Evolutionary conservation across 306 rosid species (phyloP).

Genomic region (Vigna trinervia): DNA sequence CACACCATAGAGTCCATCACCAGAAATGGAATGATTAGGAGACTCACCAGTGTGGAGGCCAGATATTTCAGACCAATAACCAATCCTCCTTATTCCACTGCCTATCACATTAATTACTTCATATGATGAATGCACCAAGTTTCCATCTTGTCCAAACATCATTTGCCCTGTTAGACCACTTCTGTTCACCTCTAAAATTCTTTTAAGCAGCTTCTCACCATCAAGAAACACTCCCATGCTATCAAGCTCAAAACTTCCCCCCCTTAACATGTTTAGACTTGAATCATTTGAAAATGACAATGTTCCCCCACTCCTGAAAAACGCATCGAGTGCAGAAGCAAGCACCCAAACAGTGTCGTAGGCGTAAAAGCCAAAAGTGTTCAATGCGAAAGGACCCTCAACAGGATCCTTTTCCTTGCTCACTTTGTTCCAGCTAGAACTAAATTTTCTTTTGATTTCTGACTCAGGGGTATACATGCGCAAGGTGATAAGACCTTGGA

Average conservation of each 20-base stretch:
- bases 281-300: conserved; percentile 69
- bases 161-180: conserved; percentile 70
- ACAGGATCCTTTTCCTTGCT: conserved; percentile 36
- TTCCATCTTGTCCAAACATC: conserved; percentile 52
- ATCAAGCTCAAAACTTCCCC: conserved; percentile 55
- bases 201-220: conserved; percentile 54
- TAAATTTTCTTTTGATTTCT: conserved; percentile 54
- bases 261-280: conserved; percentile 35
- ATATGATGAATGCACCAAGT: conserved; percentile 61
- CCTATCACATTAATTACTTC: conserved; percentile 79
- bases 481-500: conserved; percentile 74
- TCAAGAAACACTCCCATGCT: conserved; percentile 60
- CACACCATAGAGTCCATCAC: conserved; percentile 48
- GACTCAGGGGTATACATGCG: conserved; percentile 69
- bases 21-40: conserved; percentile 49
- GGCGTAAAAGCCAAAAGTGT: conserved; percentile 63
- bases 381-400: conserved; percentile 51
- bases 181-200: conserved; percentile 57
- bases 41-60: conserved; percentile 58
- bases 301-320: conserved; percentile 56
- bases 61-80: conserved; percentile 77
- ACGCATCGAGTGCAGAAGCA: conserved; percentile 67
- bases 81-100: conserved; percentile 64
- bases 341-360: conserved; percentile 83
- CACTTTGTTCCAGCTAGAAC: conserved; percentile 65